Conservation (phyloP, 164 flowering plant genomes). For the Vitis rotundifolia region DNA sequence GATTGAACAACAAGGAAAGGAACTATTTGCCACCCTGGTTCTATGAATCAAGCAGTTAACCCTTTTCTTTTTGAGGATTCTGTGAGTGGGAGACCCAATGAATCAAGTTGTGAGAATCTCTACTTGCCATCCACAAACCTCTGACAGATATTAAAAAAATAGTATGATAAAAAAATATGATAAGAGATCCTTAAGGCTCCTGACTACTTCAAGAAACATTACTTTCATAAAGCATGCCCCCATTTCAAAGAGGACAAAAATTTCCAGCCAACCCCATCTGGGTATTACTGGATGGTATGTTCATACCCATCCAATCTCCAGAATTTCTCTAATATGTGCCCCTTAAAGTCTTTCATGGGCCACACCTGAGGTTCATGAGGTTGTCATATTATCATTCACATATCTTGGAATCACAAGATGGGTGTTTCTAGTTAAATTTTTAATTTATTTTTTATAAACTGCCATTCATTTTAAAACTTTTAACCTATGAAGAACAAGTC, state of each 20-base stretch:
- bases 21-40: slow-evolving; percentile 18
- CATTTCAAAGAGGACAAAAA: neutral
- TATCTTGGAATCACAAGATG: too few relatives aligned
- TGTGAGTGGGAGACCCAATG: neutral
- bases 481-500: too few relatives aligned
- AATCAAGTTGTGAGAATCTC: neutral
- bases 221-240: neutral
- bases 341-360: too few relatives aligned
- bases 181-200: neutral
- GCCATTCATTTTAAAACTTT: too few relatives aligned
- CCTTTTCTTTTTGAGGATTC: neutral
- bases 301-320: too few relatives aligned
- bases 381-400: too few relatives aligned
- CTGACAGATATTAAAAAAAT: neutral
- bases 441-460: too few relatives aligned
- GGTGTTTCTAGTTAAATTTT: too few relatives aligned
- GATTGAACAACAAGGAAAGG: neutral
- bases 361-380: too few relatives aligned
- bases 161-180: neutral
- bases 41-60: slow-evolving; percentile 9
- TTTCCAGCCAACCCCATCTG: too few relatives aligned
- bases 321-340: too few relatives aligned
- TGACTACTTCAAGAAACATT: neutral
- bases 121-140: neutral
- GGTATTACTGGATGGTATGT: too few relatives aligned